These are phyloP conservation scores for Trichocomaceae sp. DNA, from an alignment of 2,329 filamentous ascomycete genomes.

Conservation along the genomic window DNA sequence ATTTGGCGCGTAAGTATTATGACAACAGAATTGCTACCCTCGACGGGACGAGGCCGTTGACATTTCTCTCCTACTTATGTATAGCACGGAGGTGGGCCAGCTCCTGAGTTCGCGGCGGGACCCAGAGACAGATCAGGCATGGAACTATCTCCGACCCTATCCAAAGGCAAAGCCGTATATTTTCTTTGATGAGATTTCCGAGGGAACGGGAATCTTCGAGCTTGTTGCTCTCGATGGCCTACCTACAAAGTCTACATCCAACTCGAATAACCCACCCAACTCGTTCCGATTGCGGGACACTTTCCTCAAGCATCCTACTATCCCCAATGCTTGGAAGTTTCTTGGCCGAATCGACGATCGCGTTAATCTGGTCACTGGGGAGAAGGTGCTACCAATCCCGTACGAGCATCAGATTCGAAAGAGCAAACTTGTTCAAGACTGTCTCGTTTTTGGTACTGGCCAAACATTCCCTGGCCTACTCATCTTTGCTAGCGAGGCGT, in stretches of 20 bases:
- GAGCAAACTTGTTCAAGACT: background rate
- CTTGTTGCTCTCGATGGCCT: conserved; percentile 30
- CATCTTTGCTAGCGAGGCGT: background rate
- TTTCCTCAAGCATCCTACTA: background rate
- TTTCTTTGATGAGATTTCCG: conserved; percentile 29
- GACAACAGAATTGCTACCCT: background rate
- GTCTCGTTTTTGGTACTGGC: background rate
- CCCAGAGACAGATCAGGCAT: conserved; percentile 46
- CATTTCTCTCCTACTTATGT: too few species aligned
- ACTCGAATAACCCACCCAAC: conserved; percentile 18
- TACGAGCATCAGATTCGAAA: background rate
- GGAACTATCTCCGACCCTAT: conserved; percentile 52
- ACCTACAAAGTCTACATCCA: conserved; percentile 37
- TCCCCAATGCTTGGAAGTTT: background rate
- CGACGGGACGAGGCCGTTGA: too few species aligned
- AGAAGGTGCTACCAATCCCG: background rate
- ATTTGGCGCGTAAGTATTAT: conserved; percentile 42
- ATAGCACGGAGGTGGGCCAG: conserved; percentile 52
- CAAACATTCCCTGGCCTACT: background rate
- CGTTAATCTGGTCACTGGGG: background rate
- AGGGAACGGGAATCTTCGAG: conserved; percentile 22
- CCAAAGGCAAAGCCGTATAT: conserved; percentile 38
- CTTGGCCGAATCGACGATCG: background rate
- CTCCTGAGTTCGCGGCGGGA: conserved; percentile 55
- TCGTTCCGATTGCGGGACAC: background rate